Evolutionary conservation across 192 early-diverging fungal species (phyloP), one percentile per base, ranked within the genome.

Genomic region (Podochytrium sp.): DNA sequence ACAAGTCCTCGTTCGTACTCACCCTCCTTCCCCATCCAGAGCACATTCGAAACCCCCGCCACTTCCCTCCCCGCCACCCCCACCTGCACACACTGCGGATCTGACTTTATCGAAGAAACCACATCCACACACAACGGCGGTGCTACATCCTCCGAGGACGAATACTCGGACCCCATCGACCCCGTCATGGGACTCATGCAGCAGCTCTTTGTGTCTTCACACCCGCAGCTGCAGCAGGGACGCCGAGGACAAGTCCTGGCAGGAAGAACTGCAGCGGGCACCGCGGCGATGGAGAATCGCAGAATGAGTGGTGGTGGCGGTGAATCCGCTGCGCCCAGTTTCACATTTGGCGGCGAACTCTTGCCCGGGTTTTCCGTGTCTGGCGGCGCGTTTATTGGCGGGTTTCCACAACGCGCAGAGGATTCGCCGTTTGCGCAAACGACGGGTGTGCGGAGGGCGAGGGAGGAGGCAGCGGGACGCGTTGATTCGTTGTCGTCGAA

Each of bases 51-150:
- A 30, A 16, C 56, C 25, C 30, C 30, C 2, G 29, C 67, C 10
- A 38, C 51, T 6, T 25, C 67, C 16, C 12, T 42, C 34, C 27
- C 49, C 1, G 23, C 49, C 10, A 23, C 23, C 10, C 67, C 67
- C 7, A 25, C 25, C n/a, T 70, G 67, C 30, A 10, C 67, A 1
- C 14, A 35, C 2, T 70, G 67, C 67, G 51, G 38, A 16, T 56
- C 51, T 34, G 67, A 70, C n/a, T 70, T 70, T 56, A 52, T 70
- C 2, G 51, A 70, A 37, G 30, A 12, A 1, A 34, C 56, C 55
- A 25, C 55, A 25, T 10, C 10, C 27, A 14, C n/a, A 27, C 16
- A n/a, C 55, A 57, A 57, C 55, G 55, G 30, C n/a, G 55, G 25
- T 25, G 12, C 12, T 10, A 57, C 10, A 10, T 20, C 25, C 12